Base-by-base conservation (phyloP, 1,139 yeast species). In the Pichia sp. region DNA sequence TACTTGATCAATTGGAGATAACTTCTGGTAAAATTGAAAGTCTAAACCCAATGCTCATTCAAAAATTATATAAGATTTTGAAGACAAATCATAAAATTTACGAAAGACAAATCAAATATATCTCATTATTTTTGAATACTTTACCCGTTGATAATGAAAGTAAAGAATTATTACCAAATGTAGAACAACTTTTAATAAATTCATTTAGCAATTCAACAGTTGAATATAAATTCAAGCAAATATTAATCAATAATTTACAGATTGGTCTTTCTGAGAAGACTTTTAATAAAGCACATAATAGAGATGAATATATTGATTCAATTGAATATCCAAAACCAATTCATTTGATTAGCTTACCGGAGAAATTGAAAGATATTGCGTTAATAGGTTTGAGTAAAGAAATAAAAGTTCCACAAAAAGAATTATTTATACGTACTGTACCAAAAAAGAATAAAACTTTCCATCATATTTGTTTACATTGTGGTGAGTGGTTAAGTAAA, bases 341-440 rank as follows among this genome's bases (percentile, higher is more conserved):
- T 15, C 59, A 55, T 48, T 49, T 62, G 5, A 46, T 54, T 22
- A 48, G 50, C 8, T 48, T 62, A 26, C 64, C 65, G 3, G 42
- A 37, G n/a, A 58, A 54, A 40, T 45, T 62, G 32, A 50, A 56
- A 23, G 63, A 60, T 34, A 46, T 58, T 29, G 47, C 58, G 18
- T 4, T 48, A 7, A 12, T 18, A 12, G 45, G 43, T 46, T 25
- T 32, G 16, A 42, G 27, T 48, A 39, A 39, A 45, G 40, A 55
- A 52, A 27, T 18, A 40, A 20, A 42, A 49, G 26, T 39, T 43
- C 18, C 41, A 16, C 32, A 39, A 26, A 26, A 18, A n/a, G 7
- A 26, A 6, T 7, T n/a, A 4, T 4, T n/a, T 16, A 15, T 15
- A 15, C 29, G 22, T 24, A 38, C 9, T 11, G n/a, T 3, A n/a